These are phyloP conservation scores for Luffa acutangula DNA, from an alignment of 306 rosid genomes.

Conservation along the genomic window DNA sequence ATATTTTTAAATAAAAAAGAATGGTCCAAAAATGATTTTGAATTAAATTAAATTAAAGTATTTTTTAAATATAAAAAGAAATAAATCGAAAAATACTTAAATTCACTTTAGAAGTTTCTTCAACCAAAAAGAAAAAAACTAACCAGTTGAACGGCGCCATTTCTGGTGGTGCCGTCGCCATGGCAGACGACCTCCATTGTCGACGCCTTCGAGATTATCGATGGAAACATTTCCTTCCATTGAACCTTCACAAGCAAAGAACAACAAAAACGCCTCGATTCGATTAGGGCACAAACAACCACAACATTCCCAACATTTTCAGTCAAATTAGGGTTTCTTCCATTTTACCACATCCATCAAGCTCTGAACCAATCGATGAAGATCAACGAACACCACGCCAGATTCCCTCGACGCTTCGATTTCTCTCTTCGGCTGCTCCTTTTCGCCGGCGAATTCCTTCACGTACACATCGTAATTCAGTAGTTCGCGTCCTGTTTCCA, in stretches of 20 bases:
- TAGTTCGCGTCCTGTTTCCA: conserved; percentile 77
- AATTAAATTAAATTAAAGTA: no score
- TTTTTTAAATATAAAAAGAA: no score
- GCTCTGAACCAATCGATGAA: conserved; percentile 49
- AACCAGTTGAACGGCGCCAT: conserved; percentile 81
- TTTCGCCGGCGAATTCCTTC: conserved; percentile 43
- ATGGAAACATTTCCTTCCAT: conserved; percentile 96
- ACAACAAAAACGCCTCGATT: neutral
- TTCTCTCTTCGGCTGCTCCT: conserved; percentile 38
- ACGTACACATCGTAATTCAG: conserved; percentile 75
- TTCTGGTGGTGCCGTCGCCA: conserved; percentile 55
- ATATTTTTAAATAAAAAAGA: no score
- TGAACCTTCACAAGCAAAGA: conserved; percentile 38
- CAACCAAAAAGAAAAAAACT: conserved; percentile 5
- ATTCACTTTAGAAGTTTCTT: no score
- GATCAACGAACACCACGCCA: conserved; percentile 60
- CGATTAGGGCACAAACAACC: neutral
- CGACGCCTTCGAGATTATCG: conserved; percentile 74
- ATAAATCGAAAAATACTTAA: no score
- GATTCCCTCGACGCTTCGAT: conserved; percentile 85
- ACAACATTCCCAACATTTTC: neutral
- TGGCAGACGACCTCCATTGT: conserved; percentile 57
- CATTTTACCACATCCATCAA: conserved; percentile 67
- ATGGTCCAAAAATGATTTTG: no score
- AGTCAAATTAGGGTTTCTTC: neutral